Percentiles rank a stretch among this genome's conserved stretches.
Conservation (phyloP, 192 early-diverging fungal species). For the Coemansia sp. region DNA sequence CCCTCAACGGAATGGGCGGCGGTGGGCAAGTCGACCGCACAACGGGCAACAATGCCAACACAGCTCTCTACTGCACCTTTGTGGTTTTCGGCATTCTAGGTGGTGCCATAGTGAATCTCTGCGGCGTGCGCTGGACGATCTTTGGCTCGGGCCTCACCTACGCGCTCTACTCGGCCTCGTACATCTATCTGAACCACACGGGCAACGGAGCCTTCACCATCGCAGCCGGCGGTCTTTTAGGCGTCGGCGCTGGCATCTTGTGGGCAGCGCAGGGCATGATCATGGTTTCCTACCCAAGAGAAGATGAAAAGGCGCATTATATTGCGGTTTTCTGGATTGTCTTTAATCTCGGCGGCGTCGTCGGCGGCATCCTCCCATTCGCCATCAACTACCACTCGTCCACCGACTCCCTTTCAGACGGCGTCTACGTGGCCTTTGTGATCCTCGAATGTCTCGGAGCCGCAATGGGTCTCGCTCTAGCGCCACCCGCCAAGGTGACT, state of each 20-base stretch:
- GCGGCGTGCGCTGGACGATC: too few relatives aligned
- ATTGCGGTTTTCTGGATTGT: slow-evolving; percentile 85
- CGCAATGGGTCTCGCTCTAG: slow-evolving; percentile 57
- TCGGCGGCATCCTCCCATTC: slow-evolving; percentile 72
- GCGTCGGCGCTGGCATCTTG: slow-evolving; percentile 73
- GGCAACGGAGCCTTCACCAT: slow-evolving; percentile 61
- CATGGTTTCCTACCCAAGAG: slow-evolving; percentile 78
- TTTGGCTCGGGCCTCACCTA: slow-evolving; percentile 62
- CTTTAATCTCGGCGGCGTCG: slow-evolving; percentile 75
- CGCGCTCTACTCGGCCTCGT: slow-evolving; percentile 73
- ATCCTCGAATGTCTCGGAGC: slow-evolving; percentile 68
- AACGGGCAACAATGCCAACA: slow-evolving; percentile 66
- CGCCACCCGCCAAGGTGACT: slow-evolving; percentile 60
- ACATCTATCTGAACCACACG: slow-evolving; percentile 62
- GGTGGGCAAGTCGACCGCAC: slow-evolving; percentile 60
- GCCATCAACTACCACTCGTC: slow-evolving; percentile 61
- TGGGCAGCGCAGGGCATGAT: slow-evolving; percentile 77
- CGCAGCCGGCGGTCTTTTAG: slow-evolving; percentile 71
- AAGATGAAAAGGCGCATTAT: slow-evolving; percentile 74
- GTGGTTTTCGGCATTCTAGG: slow-evolving; percentile 71
- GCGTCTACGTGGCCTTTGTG: slow-evolving; percentile 75
- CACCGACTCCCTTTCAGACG: slow-evolving; percentile 54
- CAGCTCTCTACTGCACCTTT: slow-evolving; percentile 73
- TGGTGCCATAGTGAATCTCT: slow-evolving; percentile 74
- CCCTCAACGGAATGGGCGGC: slow-evolving; percentile 63